A percentile compares a stretch with the other conserved stretches of the same genome.
Evolutionary conservation across 1,139 yeast species (phyloP).

Genomic region (Suhomyces coccinellae): DNA sequence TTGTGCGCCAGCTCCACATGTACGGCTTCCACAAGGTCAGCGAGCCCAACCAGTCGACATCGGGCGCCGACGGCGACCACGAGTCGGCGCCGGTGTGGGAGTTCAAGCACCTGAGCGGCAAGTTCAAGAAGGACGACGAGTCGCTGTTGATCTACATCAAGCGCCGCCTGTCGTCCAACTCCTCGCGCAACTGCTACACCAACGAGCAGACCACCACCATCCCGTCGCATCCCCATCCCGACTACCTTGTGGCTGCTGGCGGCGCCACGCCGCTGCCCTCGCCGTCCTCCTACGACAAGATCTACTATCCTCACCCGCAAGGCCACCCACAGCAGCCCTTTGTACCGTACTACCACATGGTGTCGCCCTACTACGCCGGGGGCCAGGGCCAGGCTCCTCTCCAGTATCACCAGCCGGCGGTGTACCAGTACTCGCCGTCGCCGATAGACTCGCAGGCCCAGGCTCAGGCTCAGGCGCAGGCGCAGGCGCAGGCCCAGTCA

Average conservation of each 20-base stretch:
- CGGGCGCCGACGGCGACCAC: slow-evolving; percentile 19
- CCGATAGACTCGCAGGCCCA: too few relatives aligned
- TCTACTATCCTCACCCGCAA: slow-evolving; percentile 11
- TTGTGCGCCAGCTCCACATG: slow-evolving; percentile 51
- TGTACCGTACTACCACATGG: slow-evolving; percentile 12
- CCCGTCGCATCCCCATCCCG: slow-evolving; percentile 9
- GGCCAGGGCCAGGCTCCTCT: background rate
- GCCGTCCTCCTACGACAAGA: slow-evolving; percentile 8
- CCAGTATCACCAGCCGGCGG: slow-evolving; percentile 2
- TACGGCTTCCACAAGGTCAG: slow-evolving; percentile 56
- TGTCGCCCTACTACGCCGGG: slow-evolving; percentile 3
- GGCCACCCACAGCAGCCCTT: slow-evolving; percentile 9
- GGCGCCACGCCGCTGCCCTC: slow-evolving; percentile 7
- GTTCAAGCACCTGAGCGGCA: slow-evolving; percentile 80
- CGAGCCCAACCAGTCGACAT: slow-evolving; percentile 27
- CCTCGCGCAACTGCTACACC: slow-evolving; percentile 11
- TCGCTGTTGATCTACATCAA: slow-evolving; percentile 64
- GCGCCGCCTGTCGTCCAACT: slow-evolving; percentile 52
- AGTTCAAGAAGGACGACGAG: slow-evolving; percentile 74
- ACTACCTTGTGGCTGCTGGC: slow-evolving; percentile 9
- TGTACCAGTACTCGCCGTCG: background rate
- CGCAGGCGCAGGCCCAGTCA: too few relatives aligned
- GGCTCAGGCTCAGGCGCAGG: too few relatives aligned
- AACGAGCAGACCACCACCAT: slow-evolving; percentile 12
- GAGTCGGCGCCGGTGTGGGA: slow-evolving; percentile 64